Evolutionary conservation across 805 yeast species (phyloP), one percentile per base, ranked within the genome.

Genomic region (Kazachstania viticola): DNA sequence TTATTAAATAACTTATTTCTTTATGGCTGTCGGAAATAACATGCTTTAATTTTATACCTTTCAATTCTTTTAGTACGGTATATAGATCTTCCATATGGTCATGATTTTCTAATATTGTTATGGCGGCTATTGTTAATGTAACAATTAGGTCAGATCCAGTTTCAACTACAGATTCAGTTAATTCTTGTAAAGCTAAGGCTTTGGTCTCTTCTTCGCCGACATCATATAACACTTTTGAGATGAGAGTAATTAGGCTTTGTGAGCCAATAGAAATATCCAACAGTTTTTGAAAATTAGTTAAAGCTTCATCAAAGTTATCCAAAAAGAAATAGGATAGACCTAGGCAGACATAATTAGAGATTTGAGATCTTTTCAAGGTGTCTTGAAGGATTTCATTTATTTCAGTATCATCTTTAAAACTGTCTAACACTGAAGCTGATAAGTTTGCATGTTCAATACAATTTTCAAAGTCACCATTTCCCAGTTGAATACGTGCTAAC

Each of bases 121-220:
- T 73, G 0, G 93, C 85, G 6, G 94, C 95, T 26, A 88, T 61
- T 1, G 84, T 71, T 36, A 87, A 55, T 0, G 82, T 76, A 2
- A 81, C 73, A 16, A 73, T 47, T 28, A 83, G 56, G 3, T 85
- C 73, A 1, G 80, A 63, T 0, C 94, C 95, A 35, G 69, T 54
- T 4, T 58, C 62, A 37, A 70, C 77, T 25, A 85, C 71, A 44
- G 67, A 73, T 16, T 68, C 65, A 43, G 80, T 78, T 27, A 88
- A 56, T 52, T 84, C 94, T 44, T 85, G 95, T 29, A 81, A 48
- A 0, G 96, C 95, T 1, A 85, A 87, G 40, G 75, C 79, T 36
- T 73, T 76, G 1, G 91, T 74, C 4, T 80, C 91, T n/a, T 69
- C 73, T 0, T 74, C 69, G n/a, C 74, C 79, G 35, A 71, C 71